These are phyloP conservation scores for Endothia cerciana DNA, from an alignment of 2,329 filamentous ascomycete genomes.

Conservation along the genomic window DNA sequence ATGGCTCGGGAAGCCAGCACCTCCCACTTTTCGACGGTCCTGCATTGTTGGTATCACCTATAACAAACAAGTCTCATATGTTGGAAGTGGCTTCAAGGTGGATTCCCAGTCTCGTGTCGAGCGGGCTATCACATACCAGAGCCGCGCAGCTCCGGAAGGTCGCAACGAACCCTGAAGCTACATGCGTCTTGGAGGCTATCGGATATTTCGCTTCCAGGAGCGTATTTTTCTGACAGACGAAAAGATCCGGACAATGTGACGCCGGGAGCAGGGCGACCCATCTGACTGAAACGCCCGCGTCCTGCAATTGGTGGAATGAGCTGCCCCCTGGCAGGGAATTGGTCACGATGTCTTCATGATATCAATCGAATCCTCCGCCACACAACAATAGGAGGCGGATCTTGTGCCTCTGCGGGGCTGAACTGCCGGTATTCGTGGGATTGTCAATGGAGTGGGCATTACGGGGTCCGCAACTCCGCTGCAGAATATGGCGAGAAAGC, in stretches of 20 bases:
- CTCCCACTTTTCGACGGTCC: neutral
- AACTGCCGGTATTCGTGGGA: neutral
- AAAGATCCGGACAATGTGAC: neutral
- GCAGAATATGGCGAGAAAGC: neutral
- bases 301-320: constrained; percentile 16
- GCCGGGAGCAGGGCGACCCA: neutral
- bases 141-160: neutral
- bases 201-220: neutral
- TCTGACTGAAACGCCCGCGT: too few relatives aligned
- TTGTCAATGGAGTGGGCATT: neutral
- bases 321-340: neutral
- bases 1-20: neutral
- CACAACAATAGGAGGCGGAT: neutral
- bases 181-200: neutral
- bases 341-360: neutral
- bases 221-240: neutral
- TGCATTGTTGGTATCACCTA: neutral
- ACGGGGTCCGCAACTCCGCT: constrained; percentile 2
- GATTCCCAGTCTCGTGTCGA: neutral
- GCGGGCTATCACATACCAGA: neutral
- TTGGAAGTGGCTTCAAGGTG: neutral
- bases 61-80: neutral
- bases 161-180: neutral
- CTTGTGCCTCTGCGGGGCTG: neutral
- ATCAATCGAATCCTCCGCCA: neutral